phyloP scores from a whole-genome alignment of 345 rosid species.

The Kandelia obovata region DNA sequence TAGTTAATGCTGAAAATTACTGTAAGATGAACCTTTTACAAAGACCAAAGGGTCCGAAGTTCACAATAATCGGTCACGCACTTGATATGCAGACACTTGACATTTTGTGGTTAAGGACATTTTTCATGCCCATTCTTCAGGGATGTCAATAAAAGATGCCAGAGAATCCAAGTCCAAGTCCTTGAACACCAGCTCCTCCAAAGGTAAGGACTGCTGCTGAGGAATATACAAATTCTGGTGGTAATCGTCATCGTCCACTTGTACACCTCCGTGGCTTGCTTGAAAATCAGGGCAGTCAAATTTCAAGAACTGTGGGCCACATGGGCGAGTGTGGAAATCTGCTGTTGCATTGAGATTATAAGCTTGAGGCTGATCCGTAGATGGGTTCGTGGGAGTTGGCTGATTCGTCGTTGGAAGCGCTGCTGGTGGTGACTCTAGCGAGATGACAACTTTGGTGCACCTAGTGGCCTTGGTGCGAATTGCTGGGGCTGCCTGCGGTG shows the following conservation, averaged over 20 bases:
- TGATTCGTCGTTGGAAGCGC: neutral
- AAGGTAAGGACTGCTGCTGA: neutral
- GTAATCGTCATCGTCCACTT: neutral
- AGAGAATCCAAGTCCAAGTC: conserved; percentile 36
- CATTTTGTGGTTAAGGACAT: no score
- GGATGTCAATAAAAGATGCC: conserved; percentile 31
- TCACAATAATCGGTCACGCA: no score
- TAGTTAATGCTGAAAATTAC: no score
- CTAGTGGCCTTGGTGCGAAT: conserved; percentile 35
- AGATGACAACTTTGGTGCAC: conserved; percentile 23
- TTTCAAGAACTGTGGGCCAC: conserved; percentile 21
- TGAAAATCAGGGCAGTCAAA: conserved; percentile 4
- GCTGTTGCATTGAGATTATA: neutral
- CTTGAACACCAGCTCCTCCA: conserved; percentile 1
- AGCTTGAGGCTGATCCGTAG: neutral
- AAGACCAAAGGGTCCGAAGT: no score
- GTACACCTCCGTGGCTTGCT: neutral
- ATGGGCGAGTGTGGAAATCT: no score
- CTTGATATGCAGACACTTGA: no score
- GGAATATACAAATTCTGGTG: neutral
- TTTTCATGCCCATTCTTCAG: conserved; percentile 34
- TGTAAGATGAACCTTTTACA: no score
- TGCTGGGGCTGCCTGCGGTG: conserved; percentile 10
- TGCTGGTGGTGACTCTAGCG: conserved; percentile 10
- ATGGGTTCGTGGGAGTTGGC: neutral